Percentiles rank a stretch among this genome's conserved stretches.
These are phyloP conservation scores for Sclerotinia spermophila DNA, from an alignment of 2,329 filamentous ascomycete genomes.

Conservation along the genomic window DNA sequence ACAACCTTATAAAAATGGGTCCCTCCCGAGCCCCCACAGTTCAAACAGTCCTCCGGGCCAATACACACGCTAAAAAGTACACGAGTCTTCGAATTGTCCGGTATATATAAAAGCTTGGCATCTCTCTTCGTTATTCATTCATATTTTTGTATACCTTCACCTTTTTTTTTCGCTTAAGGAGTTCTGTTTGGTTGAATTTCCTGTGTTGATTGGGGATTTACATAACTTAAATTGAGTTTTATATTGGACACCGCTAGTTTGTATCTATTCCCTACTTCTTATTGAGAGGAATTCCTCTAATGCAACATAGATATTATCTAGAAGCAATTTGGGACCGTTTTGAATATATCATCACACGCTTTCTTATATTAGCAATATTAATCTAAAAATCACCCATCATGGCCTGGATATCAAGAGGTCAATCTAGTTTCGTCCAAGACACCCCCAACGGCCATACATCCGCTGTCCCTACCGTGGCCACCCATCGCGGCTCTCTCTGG, in stretches of 20 bases:
- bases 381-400: conserved; percentile 13
- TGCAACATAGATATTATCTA: neutral
- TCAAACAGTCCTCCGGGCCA: neutral
- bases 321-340: neutral
- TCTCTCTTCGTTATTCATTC: neutral
- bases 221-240: neutral
- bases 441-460: conserved; percentile 35
- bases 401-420: conserved; percentile 38
- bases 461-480: conserved; percentile 37
- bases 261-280: neutral
- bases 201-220: neutral
- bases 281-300: neutral
- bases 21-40: neutral
- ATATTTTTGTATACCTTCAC: neutral
- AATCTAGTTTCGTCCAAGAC: conserved; percentile 33
- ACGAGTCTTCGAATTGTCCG: neutral
- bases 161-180: neutral
- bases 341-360: neutral
- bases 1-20: neutral
- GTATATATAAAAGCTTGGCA: conserved; percentile 9
- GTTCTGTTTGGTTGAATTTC: neutral
- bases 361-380: neutral
- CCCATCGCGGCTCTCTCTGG: conserved; percentile 40
- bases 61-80: neutral
- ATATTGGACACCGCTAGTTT: conserved; percentile 2